Percentiles rank a stretch among this genome's conserved stretches.
Conservation (phyloP, 352 stramenopile species). For the Pythium rishiriense region DNA sequence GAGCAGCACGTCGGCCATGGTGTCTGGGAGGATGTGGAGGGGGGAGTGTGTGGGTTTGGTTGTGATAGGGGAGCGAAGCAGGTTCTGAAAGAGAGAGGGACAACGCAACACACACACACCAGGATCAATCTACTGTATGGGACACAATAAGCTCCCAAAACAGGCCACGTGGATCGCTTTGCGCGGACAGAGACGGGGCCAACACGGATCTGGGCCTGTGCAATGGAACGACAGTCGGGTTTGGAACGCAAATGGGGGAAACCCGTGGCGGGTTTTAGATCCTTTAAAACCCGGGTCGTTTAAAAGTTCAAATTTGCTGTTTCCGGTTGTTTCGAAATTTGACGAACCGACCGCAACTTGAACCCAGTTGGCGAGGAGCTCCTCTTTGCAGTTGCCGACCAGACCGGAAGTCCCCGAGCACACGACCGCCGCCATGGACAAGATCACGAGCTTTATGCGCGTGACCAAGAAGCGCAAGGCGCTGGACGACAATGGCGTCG, state of each 20-base stretch:
- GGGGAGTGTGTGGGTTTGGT: constrained; percentile 6
- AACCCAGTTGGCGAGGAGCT: neutral
- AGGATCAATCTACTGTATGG: neutral
- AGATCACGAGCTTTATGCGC: constrained; percentile 73
- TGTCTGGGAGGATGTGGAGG: constrained; percentile 2
- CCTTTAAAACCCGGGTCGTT: neutral
- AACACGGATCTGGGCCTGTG: neutral
- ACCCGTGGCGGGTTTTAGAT: too few species aligned
- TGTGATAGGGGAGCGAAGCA: neutral
- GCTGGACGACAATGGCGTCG: constrained; percentile 30
- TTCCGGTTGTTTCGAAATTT: constrained; percentile 1
- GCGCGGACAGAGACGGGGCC: constrained; percentile 7
- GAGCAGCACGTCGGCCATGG: constrained; percentile 67
- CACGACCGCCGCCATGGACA: constrained; percentile 38
- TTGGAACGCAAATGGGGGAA: neutral
- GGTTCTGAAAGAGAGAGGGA: constrained; percentile 19
- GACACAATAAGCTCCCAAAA: constrained; percentile 12
- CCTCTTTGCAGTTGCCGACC: neutral
- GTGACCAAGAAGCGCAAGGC: constrained; percentile 57
- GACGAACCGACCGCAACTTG: constrained; percentile 3
- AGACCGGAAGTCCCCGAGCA: neutral
- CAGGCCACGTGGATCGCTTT: constrained; percentile 15
- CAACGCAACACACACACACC: neutral
- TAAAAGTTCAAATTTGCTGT: constrained; percentile 16
- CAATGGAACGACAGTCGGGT: neutral